A percentile compares a stretch with the other conserved stretches of the same genome.
phyloP scores from a whole-genome alignment of 1,139 yeast genomes.

The Lizanozyma gosingica region DNA sequence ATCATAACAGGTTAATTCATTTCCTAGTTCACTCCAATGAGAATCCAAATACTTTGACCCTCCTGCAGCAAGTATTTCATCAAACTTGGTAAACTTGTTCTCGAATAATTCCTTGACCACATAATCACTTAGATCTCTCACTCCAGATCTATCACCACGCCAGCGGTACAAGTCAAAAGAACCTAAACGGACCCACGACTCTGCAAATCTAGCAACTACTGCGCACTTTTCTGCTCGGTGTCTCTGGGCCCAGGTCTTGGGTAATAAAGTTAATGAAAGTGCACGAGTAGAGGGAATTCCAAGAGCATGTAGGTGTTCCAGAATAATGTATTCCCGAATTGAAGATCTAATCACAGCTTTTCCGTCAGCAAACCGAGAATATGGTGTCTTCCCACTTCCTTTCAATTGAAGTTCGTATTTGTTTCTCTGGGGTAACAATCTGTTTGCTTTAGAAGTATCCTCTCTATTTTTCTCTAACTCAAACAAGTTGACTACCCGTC shows the following conservation, averaged over 20 bases:
- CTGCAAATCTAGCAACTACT: constrained; percentile 74
- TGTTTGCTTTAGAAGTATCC: constrained; percentile 11
- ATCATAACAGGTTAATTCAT: constrained; percentile 54
- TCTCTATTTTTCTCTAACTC: constrained; percentile 42
- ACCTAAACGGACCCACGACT: constrained; percentile 81
- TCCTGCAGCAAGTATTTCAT: constrained; percentile 8
- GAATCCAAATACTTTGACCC: not conserved
- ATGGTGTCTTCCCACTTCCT: constrained; percentile 91
- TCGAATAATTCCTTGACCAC: constrained; percentile 59
- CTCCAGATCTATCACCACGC: constrained; percentile 60
- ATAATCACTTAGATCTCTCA: constrained; percentile 59
- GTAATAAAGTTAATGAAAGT: constrained; percentile 59
- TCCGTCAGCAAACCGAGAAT: constrained; percentile 92
- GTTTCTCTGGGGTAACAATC: constrained; percentile 12
- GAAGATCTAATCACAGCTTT: constrained; percentile 86
- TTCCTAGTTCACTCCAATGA: constrained; percentile 2
- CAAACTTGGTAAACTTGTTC: constrained; percentile 28
- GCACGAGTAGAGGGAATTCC: constrained; percentile 89
- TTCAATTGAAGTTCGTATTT: constrained; percentile 70
- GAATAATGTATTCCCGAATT: constrained; percentile 76
- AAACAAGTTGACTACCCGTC: constrained; percentile 77
- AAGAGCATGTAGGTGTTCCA: constrained; percentile 72
- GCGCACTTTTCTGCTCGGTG: constrained; percentile 75
- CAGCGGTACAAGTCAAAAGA: constrained; percentile 79
- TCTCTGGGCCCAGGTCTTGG: constrained; percentile 70